Base-by-base conservation (phyloP, 768 basidiomycete genomes). In the Agaricus blazei region DNA sequence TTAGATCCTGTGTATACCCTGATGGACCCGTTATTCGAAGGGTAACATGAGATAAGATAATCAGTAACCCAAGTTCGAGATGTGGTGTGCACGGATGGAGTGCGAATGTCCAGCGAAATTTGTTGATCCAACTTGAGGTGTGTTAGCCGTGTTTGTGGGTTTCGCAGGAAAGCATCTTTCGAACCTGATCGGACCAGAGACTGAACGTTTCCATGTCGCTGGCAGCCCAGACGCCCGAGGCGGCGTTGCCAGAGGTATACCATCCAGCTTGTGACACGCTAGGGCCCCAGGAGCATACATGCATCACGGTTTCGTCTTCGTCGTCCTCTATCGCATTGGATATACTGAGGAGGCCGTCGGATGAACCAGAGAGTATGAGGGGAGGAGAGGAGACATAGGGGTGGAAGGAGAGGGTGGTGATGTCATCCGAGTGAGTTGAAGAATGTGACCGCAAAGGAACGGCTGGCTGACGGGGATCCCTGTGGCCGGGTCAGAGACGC, bases 171-270 rank as follows among this genome's bases (percentile, higher is more conserved):
- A 40, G 9, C 8, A 42, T 15, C 14, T 36, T 44, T 57, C 67
- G 29, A 57, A 87, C 90, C 70, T 92, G 88, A 46, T 69, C 69
- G 27, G 85, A 81, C 95, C 93, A 98, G 12, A 82, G 77, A 54
- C 88, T 88, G 60, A 95, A 88, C 0, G 90, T 93, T 68, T 98
- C 93, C 94, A 97, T 97, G 70, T 97, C 95, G 60, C 91, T 94
- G 9, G 83, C 79, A 24, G 87, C 88, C 93, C 93, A 97, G 7
- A 93, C 41, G 3, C 58, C 57, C 12, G 34, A 37, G 19, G 29
- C 58, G 19, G 72, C 64, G 49, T 81, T 77, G 27, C 24, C 14
- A 19, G 47, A n/a, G 26, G 19, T 34, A 38, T 50, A 56, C 87
- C 85, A 89, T 1, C 85, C 92, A 6, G 81, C 83, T 64, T 90